Evolutionary conservation across 2,329 filamentous ascomycete genomes (phyloP), one percentile per base, ranked within the genome.

Genomic region (Aspergillus hiratsukae): DNA sequence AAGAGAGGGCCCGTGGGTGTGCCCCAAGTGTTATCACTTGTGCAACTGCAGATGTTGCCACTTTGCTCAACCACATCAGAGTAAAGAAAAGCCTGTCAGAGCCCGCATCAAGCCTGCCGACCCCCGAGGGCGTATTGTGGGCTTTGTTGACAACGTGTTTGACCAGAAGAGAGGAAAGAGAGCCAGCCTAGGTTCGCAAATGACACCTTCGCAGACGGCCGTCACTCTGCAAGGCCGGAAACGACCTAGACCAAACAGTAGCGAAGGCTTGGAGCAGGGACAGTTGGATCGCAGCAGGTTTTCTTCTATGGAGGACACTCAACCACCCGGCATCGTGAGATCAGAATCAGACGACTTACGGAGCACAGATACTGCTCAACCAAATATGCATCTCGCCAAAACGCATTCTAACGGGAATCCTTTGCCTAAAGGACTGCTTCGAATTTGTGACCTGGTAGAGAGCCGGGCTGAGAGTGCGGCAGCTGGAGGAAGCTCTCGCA

Each of bases 41-140:
- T 73, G 71, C 55, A 73, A 72, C 46, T 73, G 71, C 55, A 66
- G 70, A 49, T 72, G 70, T 51, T 73, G 71, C 52, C 71, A 72
- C 57, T 72, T 72, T 52, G 19, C 60, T 6, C 64, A 63, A 8
- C 69, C 70, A 21, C 72, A 73, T 58, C 58, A 65, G 27, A 72
- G 69, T 54, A 67, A 64, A 49, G 68, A 71, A 55, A 72, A 72
- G 41, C 70, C 70, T 2, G 64, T 69, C 61, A 52, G 70, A 63
- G 54, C 61, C 60, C 65, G 70, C 25, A 63, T 73, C 25, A 72
- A 70, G 51, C 65, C 70, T 3, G 59, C 61, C 28, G 71, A 73
- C 55, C 49, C 67, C 23, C 64, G 71, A 19, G 70, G 71, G 1
- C 70, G 70, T 50, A 61, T 66, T 19, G 64, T 68, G 60, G 71